These are phyloP conservation scores for Zymoseptoria brevis DNA, from an alignment of 2,329 filamentous ascomycete species.

Conservation along the genomic window DNA sequence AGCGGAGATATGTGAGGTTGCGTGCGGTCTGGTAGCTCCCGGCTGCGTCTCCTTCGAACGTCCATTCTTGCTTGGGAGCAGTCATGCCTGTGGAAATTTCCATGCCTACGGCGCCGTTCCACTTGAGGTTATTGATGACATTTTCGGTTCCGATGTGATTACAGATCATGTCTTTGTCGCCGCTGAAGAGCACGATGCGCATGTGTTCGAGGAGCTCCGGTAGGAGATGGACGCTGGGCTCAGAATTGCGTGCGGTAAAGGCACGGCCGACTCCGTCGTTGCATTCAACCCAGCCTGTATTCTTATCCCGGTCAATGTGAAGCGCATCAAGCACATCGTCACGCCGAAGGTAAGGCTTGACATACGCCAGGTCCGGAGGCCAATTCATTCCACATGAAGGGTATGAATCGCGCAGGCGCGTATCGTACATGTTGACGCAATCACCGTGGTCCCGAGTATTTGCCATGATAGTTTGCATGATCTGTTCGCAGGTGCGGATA, in stretches of 20 bases:
- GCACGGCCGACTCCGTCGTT: constrained; percentile 65
- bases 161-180: constrained; percentile 90
- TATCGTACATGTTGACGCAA: constrained; percentile 96
- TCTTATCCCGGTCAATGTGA: constrained; percentile 73
- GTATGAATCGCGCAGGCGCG: constrained; percentile 71
- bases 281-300: constrained; percentile 87
- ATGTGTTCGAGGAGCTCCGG: constrained; percentile 71
- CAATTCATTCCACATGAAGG: constrained; percentile 95
- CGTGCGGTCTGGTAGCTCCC: constrained; percentile 92
- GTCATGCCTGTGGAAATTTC: constrained; percentile 78
- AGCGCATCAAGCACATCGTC: constrained; percentile 71
- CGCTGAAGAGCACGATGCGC: constrained; percentile 80
- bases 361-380: constrained; percentile 72
- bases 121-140: constrained; percentile 80
- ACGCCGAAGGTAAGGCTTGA: constrained; percentile 78
- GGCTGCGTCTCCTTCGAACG: constrained; percentile 77
- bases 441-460: constrained; percentile 48
- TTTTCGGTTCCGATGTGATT: constrained; percentile 93
- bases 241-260: constrained; percentile 64
- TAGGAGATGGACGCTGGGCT: constrained; percentile 64
- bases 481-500: constrained; percentile 61
- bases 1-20: constrained; percentile 90
- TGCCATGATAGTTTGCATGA: constrained; percentile 65
- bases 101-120: constrained; percentile 88
- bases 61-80: constrained; percentile 90